Evolutionary conservation across 208 protist species (phyloP).

Genomic region (Leptomonas pyrrhocoris): DNA sequence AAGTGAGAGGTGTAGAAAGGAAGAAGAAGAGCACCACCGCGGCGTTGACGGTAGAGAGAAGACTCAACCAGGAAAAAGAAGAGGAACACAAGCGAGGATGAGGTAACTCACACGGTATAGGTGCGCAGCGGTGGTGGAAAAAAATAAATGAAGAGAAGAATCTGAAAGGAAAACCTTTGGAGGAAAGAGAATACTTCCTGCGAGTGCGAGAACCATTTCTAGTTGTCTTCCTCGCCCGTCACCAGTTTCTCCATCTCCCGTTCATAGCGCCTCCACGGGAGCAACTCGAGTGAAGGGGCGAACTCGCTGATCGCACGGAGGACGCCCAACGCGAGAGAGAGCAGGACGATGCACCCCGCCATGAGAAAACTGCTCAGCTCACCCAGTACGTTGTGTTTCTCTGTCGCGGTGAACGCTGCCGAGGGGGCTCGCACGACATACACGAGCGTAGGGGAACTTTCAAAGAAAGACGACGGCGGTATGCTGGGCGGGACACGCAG

Average conservation of each 20-base stretch:
- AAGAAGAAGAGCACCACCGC: not conserved
- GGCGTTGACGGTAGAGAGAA: too few relatives aligned
- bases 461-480: conserved; percentile 19
- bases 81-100: too few relatives aligned
- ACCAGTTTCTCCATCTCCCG: conserved; percentile 4
- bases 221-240: not conserved
- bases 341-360: not conserved
- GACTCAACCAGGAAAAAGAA: too few relatives aligned
- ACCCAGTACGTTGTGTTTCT: conserved; percentile 11
- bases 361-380: conserved; percentile 27
- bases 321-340: conserved; percentile 6
- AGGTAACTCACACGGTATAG: too few relatives aligned
- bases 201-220: not conserved
- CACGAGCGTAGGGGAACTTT: conserved; percentile 8
- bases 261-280: conserved; percentile 28
- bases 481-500: conserved; percentile 9
- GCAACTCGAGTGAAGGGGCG: conserved; percentile 14
- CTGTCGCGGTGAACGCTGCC: not conserved
- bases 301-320: not conserved
- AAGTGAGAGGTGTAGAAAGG: not conserved
- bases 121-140: not conserved
- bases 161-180: too few relatives aligned
- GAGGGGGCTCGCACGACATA: conserved; percentile 15
- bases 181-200: too few relatives aligned
- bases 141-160: conserved; percentile 15